These are phyloP conservation scores for Pseudogymnoascus sp. DNA, from an alignment of 2,329 filamentous ascomycete species.

Conservation along the genomic window DNA sequence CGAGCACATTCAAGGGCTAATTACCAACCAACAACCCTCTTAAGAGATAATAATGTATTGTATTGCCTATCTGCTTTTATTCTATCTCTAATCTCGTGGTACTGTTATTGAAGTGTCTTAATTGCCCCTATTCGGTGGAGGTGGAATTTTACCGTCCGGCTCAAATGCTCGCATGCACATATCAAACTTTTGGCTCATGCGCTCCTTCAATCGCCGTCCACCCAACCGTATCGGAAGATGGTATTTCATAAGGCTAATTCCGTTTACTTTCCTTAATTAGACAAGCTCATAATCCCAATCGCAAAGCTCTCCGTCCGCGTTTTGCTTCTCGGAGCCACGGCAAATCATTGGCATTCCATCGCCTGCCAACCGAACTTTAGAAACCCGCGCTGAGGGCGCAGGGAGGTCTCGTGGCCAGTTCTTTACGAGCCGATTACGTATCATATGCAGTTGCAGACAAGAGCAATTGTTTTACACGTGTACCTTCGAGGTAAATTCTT, in stretches of 20 bases:
- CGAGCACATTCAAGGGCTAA: conserved; percentile 30
- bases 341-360: neutral
- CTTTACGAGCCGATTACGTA: neutral
- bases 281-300: neutral
- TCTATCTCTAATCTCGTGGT: neutral
- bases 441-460: neutral
- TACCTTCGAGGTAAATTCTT: neutral
- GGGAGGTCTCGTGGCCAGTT: neutral
- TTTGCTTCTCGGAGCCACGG: neutral
- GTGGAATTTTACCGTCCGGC: neutral
- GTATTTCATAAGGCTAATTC: neutral
- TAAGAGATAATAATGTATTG: conserved; percentile 3
- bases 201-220: neutral
- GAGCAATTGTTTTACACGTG: neutral
- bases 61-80: neutral
- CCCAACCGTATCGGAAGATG: neutral
- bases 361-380: neutral
- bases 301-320: neutral
- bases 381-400: neutral
- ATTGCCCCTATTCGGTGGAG: neutral
- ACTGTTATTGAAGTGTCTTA: neutral
- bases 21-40: neutral
- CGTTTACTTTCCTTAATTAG: neutral
- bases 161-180: neutral
- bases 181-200: neutral